Base-by-base conservation (phyloP, 2,329 filamentous ascomycete species). In the Aureobasidium sp. region DNA sequence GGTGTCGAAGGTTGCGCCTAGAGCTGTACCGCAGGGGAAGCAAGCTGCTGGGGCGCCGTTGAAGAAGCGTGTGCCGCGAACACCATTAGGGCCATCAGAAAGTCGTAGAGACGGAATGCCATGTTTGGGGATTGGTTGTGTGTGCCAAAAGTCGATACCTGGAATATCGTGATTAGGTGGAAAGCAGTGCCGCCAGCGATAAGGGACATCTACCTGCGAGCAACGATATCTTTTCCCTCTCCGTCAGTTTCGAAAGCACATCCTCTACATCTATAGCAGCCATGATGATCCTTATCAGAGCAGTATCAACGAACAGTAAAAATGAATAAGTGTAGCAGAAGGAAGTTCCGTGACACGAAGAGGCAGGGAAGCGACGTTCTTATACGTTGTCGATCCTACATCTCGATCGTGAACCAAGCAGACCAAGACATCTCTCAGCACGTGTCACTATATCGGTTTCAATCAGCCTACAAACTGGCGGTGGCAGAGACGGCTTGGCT, bases 11-110 rank as follows among this genome's bases (percentile, higher is more conserved):
- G 93, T 94, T 48, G 92, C 91, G 10, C 92, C 93, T 51, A 95
- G 85, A 0, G 91, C 93, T 65, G 93, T 89, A 16, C 92, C 92
- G 70, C 92, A 95, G 10, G 93, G 93, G 69, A 95, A 92, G 54
- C 94, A 85, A 23, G 93, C 93, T 45, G 93, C 92, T 65, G 80
- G 77, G 23, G 73, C 78, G 61, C 90, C 88, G 70, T 89, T 87
- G 78, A 92, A 92, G 81, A 91, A 92, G 70, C 87, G 88, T 54
- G 87, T 89, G 59, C 90, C 90, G 69, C 91, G 84, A 40, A 91
- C 86, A 59, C 91, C 91, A 74, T 92, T 92, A 43, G 91, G 91
- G 0, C 91, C 90, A 71, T 93, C 91, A 43, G 88, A 87, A 54
- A 90, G 83, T 55, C 90, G 87, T 38, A 92, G 81, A 0, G 90